phyloP scores from a whole-genome alignment of 352 stramenopile species.

The Phytophthora sp. region DNA sequence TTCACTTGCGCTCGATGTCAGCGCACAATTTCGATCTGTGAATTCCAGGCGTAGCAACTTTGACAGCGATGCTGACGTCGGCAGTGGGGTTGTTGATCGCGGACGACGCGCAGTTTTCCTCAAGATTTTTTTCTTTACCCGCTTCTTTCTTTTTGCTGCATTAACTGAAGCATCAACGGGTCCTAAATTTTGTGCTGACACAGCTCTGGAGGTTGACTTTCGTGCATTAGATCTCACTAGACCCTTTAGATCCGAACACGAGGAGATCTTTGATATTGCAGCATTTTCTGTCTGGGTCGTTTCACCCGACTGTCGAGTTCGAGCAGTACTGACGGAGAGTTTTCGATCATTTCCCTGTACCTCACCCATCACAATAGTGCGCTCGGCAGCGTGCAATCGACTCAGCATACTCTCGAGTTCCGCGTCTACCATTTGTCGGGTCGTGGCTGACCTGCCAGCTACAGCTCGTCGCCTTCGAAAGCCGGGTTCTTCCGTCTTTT shows the following conservation, averaged over 20 bases:
- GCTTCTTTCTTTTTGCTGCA: slow-evolving; percentile 18
- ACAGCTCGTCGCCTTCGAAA: slow-evolving; percentile 2
- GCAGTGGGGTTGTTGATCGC: background rate
- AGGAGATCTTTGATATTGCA: slow-evolving; percentile 1
- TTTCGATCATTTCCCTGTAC: slow-evolving; percentile 13
- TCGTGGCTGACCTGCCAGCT: background rate
- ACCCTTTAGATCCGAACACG: slow-evolving; percentile 6
- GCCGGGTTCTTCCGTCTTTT: background rate
- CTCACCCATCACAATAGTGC: slow-evolving; percentile 22
- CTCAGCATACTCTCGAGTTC: slow-evolving; percentile 19
- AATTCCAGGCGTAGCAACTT: slow-evolving; percentile 46
- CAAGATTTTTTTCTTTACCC: slow-evolving; percentile 11
- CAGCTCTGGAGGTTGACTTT: background rate
- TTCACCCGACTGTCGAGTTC: slow-evolving; percentile 7
- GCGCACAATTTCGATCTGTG: slow-evolving; percentile 12
- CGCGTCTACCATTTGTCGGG: slow-evolving; percentile 9
- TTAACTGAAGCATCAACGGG: background rate
- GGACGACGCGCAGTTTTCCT: slow-evolving; percentile 13
- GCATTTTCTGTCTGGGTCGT: background rate
- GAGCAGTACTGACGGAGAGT: background rate
- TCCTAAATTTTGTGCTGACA: background rate
- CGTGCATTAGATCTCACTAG: background rate
- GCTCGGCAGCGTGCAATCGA: slow-evolving; percentile 22
- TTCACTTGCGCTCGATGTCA: slow-evolving; percentile 27
- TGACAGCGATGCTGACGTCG: slow-evolving; percentile 33